These are phyloP conservation scores for Vaucheria bursata DNA, from an alignment of 352 stramenopile genomes.

Conservation along the genomic window DNA sequence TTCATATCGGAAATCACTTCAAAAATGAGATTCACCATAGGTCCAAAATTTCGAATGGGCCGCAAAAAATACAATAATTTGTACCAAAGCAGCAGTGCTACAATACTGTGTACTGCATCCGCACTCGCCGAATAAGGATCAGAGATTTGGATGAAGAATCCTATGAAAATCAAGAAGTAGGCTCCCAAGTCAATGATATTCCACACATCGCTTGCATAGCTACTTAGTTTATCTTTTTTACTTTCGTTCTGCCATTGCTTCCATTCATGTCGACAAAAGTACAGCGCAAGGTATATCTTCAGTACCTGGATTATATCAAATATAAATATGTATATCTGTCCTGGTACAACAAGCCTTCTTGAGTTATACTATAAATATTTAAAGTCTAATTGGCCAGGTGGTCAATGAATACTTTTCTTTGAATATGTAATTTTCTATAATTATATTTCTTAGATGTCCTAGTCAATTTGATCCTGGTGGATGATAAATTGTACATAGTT, in stretches of 20 bases:
- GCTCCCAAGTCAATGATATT: neutral
- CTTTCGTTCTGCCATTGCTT: neutral
- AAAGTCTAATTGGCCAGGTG: no score
- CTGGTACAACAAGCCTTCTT: no score
- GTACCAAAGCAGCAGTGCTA: conserved; percentile 1
- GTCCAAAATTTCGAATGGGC: neutral
- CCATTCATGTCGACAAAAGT: neutral
- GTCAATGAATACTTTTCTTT: no score
- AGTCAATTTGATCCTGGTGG: no score
- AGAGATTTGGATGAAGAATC: neutral
- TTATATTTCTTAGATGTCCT: no score
- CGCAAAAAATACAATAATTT: neutral
- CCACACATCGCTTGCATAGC: neutral
- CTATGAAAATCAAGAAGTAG: neutral
- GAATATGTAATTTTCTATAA: no score
- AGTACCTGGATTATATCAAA: no score
- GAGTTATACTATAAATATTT: no score
- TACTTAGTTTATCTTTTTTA: neutral
- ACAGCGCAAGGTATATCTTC: neutral
- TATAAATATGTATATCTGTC: no score
- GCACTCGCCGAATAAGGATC: neutral
- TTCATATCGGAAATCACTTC: neutral
- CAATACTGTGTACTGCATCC: neutral
- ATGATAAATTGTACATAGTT: no score
- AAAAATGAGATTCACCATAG: neutral